phyloP scores from a whole-genome alignment of 2,329 filamentous ascomycete species.

The Keithomyces neogunnii region DNA sequence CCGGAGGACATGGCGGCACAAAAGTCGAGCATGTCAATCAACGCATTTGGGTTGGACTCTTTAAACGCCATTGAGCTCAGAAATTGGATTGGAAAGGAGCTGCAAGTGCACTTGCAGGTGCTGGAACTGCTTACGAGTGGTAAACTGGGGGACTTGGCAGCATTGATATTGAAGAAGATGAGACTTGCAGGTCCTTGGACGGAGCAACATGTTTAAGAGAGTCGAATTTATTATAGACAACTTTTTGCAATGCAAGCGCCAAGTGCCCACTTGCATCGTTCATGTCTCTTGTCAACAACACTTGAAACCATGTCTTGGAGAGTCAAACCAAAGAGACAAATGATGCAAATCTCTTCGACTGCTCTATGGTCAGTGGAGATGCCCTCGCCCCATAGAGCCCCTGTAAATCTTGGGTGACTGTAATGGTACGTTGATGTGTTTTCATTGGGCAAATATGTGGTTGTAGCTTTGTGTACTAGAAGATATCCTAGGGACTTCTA shows the following conservation, averaged over 20 bases:
- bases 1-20: slow-evolving; percentile 13
- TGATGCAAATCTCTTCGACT: no score
- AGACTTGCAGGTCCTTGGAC: slow-evolving; percentile 13
- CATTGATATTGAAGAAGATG: slow-evolving; percentile 17
- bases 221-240: no score
- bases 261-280: not conserved
- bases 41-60: slow-evolving; percentile 31
- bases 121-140: slow-evolving; percentile 46
- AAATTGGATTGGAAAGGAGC: slow-evolving; percentile 40
- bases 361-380: no score
- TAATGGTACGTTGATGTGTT: no score
- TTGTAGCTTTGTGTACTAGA: no score
- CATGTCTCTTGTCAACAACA: not conserved
- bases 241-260: not conserved
- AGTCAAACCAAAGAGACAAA: no score
- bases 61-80: slow-evolving; percentile 41
- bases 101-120: slow-evolving; percentile 37
- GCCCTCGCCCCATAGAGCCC: no score
- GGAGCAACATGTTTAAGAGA: not conserved
- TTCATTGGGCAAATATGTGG: no score
- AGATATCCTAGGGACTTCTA: no score
- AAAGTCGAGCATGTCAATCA: slow-evolving; percentile 14
- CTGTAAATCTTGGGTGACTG: no score
- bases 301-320: no score
- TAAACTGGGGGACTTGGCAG: slow-evolving; percentile 19